A percentile compares a stretch with the other conserved stretches of the same genome.
Evolutionary conservation across 1,284 basidiomycete species (phyloP).

Genomic region (Apiotrichum sp.): DNA sequence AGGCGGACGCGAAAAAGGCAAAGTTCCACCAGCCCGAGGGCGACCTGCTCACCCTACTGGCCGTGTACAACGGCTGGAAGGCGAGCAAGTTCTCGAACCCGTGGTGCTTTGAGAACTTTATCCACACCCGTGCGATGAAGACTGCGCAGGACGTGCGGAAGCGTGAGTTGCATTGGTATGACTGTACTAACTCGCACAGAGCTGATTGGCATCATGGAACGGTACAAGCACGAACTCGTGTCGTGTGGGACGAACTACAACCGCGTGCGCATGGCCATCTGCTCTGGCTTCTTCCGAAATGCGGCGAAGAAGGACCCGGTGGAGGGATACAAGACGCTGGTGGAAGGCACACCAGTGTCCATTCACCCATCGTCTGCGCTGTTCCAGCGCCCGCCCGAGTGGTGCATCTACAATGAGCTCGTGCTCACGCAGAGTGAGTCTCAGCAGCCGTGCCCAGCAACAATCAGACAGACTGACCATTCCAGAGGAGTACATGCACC

Average conservation of each 20-base stretch:
- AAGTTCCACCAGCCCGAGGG: slow-evolving; percentile 70
- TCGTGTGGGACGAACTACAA: slow-evolving; percentile 82
- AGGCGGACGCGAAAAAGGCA: slow-evolving; percentile 60
- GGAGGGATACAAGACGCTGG: slow-evolving; percentile 91
- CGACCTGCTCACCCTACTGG: slow-evolving; percentile 88
- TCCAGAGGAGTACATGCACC: slow-evolving; percentile 81
- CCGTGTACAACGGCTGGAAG: slow-evolving; percentile 99
- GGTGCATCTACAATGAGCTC: slow-evolving; percentile 70
- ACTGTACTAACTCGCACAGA: slow-evolving; percentile 43
- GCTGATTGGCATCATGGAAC: slow-evolving; percentile 96
- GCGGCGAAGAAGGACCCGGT: slow-evolving; percentile 75
- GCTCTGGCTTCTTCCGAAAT: slow-evolving; percentile 92
- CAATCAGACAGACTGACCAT: too few species aligned
- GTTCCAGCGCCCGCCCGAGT: slow-evolving; percentile 86
- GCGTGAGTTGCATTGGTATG: slow-evolving; percentile 43
- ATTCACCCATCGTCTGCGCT: slow-evolving; percentile 96
- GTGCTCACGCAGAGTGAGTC: slow-evolving; percentile 60
- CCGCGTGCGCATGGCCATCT: slow-evolving; percentile 87
- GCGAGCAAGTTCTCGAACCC: slow-evolving; percentile 89
- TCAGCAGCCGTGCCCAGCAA: neutral
- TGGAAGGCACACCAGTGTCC: slow-evolving; percentile 95
- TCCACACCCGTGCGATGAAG: slow-evolving; percentile 92
- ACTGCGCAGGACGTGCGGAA: slow-evolving; percentile 97
- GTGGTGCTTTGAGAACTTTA: slow-evolving; percentile 97
- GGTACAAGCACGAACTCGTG: slow-evolving; percentile 90